These are phyloP conservation scores for Coffea humblotiana DNA, from an alignment of 305 asterid species.

Conservation along the genomic window DNA sequence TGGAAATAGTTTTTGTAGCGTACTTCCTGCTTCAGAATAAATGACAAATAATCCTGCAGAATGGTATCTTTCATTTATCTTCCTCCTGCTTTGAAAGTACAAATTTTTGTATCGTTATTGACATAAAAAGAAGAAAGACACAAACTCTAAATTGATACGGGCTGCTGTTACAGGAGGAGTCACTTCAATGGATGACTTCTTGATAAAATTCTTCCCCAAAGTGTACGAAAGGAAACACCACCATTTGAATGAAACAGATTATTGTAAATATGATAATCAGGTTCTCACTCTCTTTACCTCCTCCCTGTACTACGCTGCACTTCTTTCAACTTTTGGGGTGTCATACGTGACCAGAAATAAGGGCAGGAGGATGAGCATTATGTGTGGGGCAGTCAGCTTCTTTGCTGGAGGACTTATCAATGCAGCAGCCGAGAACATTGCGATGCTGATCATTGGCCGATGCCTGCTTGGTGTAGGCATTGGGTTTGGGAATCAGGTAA, in stretches of 20 bases:
- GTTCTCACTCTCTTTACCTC: constrained; percentile 75
- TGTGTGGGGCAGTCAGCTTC: constrained; percentile 72
- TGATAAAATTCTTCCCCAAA: constrained; percentile 53
- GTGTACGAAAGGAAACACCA: constrained; percentile 55
- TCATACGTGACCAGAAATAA: constrained; percentile 55
- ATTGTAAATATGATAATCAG: constrained; percentile 65
- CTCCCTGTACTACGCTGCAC: constrained; percentile 71
- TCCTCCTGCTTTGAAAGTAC: neutral
- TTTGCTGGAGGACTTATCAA: constrained; percentile 62
- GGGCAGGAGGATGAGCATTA: constrained; percentile 65
- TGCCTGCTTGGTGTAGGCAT: constrained; percentile 74
- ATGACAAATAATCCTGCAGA: neutral
- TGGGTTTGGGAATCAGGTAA: constrained; percentile 84
- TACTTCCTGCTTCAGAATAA: neutral
- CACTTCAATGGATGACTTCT: constrained; percentile 86
- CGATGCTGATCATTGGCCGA: constrained; percentile 70
- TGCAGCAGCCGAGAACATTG: constrained; percentile 59
- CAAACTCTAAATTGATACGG: neutral
- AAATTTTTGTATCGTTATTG: neutral
- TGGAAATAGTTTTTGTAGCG: neutral
- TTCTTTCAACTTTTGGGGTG: constrained; percentile 62
- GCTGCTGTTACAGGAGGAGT: constrained; percentile 62
- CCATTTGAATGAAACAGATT: constrained; percentile 56
- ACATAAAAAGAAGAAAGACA: too few relatives aligned
- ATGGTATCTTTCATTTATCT: neutral